Conservation (phyloP, 768 basidiomycete genomes). For the Phaeotremella skinneri region DNA sequence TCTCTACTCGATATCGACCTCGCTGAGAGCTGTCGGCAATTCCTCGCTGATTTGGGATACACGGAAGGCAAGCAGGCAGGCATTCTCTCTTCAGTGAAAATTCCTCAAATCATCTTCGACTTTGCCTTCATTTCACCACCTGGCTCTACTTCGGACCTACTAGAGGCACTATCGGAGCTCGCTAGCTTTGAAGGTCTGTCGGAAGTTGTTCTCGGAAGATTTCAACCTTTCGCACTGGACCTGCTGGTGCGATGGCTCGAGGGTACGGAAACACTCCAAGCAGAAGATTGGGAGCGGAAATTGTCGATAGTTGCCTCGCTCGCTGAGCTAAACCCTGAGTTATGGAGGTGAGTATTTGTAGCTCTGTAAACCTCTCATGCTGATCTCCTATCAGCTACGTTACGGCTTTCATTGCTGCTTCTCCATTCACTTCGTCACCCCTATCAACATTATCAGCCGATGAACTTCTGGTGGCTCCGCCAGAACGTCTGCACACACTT, state of each 20-base stretch:
- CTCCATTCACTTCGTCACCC: slow-evolving; percentile 51
- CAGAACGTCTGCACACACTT: slow-evolving; percentile 62
- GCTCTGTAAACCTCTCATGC: neutral
- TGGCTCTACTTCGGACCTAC: slow-evolving; percentile 46
- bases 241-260: slow-evolving; percentile 78
- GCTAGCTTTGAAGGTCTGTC: slow-evolving; percentile 66
- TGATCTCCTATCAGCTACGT: slow-evolving; percentile 29
- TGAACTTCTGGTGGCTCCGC: slow-evolving; percentile 52
- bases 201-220: slow-evolving; percentile 61
- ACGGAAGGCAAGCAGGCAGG: neutral
- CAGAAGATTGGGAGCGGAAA: slow-evolving; percentile 40
- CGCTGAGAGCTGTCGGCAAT: neutral
- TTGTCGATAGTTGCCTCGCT: slow-evolving; percentile 50
- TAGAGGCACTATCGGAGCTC: slow-evolving; percentile 62
- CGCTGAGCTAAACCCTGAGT: slow-evolving; percentile 54
- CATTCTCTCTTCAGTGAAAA: slow-evolving; percentile 1
- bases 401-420: slow-evolving; percentile 23
- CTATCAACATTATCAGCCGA: slow-evolving; percentile 54
- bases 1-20: slow-evolving; percentile 5
- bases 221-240: slow-evolving; percentile 74
- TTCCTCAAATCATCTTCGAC: slow-evolving; percentile 27
- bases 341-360: slow-evolving; percentile 47
- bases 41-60: slow-evolving; percentile 20
- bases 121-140: slow-evolving; percentile 1
- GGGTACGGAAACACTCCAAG: slow-evolving; percentile 52